Percentiles rank a stretch among this genome's conserved stretches.
Conservation (phyloP, 2,329 filamentous ascomycete genomes). For the Graphiopsis chlorocephala region DNA sequence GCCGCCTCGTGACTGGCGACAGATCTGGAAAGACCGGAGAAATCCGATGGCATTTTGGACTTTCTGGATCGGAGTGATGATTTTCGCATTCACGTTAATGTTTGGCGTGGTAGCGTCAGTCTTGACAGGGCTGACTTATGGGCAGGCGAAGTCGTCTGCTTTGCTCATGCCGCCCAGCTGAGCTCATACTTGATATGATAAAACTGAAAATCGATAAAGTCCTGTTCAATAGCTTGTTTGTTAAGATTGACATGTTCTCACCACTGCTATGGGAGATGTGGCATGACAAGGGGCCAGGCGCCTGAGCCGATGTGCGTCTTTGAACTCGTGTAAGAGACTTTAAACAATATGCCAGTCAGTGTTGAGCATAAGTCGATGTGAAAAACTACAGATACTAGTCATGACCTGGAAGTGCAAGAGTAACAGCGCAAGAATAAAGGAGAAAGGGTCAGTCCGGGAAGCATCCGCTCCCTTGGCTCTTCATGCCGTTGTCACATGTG, state of each 20-base stretch:
- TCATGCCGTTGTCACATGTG: too few relatives aligned
- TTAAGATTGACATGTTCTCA: background rate
- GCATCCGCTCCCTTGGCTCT: too few relatives aligned
- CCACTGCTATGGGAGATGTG: background rate
- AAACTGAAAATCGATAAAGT: background rate
- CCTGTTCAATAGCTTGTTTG: background rate
- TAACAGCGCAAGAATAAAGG: background rate
- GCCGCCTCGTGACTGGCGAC: background rate
- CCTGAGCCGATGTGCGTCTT: background rate
- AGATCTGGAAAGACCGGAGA: constrained; percentile 2
- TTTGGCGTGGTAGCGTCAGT: background rate
- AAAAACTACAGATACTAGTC: background rate
- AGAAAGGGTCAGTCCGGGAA: too few relatives aligned
- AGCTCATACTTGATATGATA: background rate
- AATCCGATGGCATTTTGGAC: constrained; percentile 6
- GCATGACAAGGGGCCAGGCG: background rate
- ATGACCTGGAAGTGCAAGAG: background rate
- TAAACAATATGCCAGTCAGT: background rate
- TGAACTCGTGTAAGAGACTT: background rate
- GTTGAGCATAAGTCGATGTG: background rate
- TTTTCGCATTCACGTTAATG: background rate
- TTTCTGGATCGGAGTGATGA: background rate
- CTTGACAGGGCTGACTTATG: background rate
- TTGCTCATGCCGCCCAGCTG: background rate
- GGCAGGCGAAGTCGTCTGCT: background rate